Evolutionary conservation across 257 asterid genomes (phyloP), one percentile per base, ranked within the genome.

Genomic region (Plantago major): DNA sequence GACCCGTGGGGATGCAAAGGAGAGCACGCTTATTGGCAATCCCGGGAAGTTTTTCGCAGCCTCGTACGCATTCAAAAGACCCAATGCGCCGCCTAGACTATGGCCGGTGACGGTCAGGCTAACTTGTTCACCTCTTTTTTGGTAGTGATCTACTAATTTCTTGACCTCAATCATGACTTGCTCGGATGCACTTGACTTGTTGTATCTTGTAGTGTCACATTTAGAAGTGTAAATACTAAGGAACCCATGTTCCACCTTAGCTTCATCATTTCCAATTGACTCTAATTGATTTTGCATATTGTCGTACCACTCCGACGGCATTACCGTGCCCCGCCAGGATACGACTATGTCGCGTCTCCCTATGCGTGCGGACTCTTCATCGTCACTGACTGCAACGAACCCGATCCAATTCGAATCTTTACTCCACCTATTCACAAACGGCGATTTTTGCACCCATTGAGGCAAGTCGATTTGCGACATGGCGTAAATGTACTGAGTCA

Each of bases 401-500:
- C 96, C 96, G 64, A 85, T 88, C 96, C 95, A 88, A 11, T 88
- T 88, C 0, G 95, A 85, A 30, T 85, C 90, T 30, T 66, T 79
- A 72, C 96, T 88, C 96, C 96, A 85, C 5, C 80, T 57, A 11
- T 85, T 78, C 14, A 58, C 76, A 22, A 83, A 56, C 0, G 56
- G 65, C 12, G 95, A 85, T 46, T 71, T 75, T 64, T 88, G 78
- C 0, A 85, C 67, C 95, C 96, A 88, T 10, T 73, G 68, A 0
- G 95, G 95, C 58, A 88, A 61, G 16, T 88, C 86, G 3, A 88
- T 70, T 19, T 75, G 82, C 19, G 96, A 78, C 95, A 79, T 85
- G 0, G 88, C 95, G 63, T 85, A 78, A 3, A 88, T 74, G 74
- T 85, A 88, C 12, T 77, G 78, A 0, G 76, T 75, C 16, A 83